Evolutionary conservation across 768 basidiomycete species (phyloP), one percentile per base, ranked within the genome.

Genomic region (Jaapia argillacea): DNA sequence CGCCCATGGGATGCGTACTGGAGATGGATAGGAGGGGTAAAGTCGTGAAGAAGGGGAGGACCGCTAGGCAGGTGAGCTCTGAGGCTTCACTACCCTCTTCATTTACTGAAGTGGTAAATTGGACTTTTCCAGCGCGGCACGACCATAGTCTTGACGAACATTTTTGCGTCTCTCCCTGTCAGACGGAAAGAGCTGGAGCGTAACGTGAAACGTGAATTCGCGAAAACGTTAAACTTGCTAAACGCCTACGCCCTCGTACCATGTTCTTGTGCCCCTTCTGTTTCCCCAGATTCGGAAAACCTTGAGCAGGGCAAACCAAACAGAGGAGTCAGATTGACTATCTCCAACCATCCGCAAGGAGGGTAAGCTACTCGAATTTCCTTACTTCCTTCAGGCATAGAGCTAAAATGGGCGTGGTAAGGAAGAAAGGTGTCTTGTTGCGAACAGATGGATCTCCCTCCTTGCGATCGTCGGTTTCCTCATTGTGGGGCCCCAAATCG

Each of bases 231-330:
- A n/a, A 66, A 73, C 4, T 65, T 96, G 13, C 61, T 98, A 33
- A 78, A 82, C 37, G 90, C 87, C 0, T 99, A 98, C 60, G 93
- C 92, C 0, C 67, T 99, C 3, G 81, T 88, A 0, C 89, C 88
- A 0, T 90, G 87, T 43, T 64, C 72, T n/a, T n/a, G n/a, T n/a
- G n/a, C n/a, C n/a, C n/a, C n/a, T n/a, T n/a, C n/a, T n/a, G n/a
- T n/a, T n/a, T n/a, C n/a, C n/a, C n/a, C n/a, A n/a, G n/a, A n/a
- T n/a, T n/a, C n/a, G n/a, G n/a, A n/a, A n/a, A n/a, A n/a, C n/a
- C n/a, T n/a, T n/a, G n/a, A n/a, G n/a, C n/a, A n/a, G n/a, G n/a
- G n/a, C 12, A 53, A 61, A 35, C 67, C 69, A 46, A 66, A 73
- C 46, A 65, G 60, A 3, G 85, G 81, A 0, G 78, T 93, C 13